Base-by-base conservation (phyloP, 768 basidiomycete genomes). In the Boletus vinaceobasis region DNA sequence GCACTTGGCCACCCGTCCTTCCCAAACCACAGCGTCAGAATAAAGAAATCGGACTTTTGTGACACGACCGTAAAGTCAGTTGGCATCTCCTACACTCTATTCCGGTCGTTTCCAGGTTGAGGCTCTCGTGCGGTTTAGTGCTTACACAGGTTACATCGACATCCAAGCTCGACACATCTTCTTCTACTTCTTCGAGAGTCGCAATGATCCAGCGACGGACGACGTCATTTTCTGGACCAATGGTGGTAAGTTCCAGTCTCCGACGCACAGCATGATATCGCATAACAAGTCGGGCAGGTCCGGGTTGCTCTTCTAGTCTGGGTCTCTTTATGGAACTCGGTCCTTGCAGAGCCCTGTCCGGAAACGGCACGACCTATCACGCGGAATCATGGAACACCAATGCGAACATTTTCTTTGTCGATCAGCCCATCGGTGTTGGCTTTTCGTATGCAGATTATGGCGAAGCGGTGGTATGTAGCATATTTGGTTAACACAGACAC, bases 121-220 rank as follows among this genome's bases (percentile, higher is more conserved):
- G 4, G 52, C 23, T 55, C 27, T 56, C 7, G 4, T 43, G 53
- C 40, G 9, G 27, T 36, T 29, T 32, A 85, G 82, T 19, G 71
- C 77, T 1, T 87, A 83, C 64, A 85, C 84, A 0, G 86, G 86
- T 10, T 87, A 87, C 59, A 84, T 87, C 50, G 85, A 87, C 55
- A 75, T 85, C 43, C 74, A 82, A 63, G 82, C 83, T 21, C 79
- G 83, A 51, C 85, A 85, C 58, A 50, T 86, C 38, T 85, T 85
- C 69, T 88, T 88, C 73, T 87, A 87, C 69, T 88, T 88, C 71
- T 89, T 88, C 67, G 85, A 88, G 70, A 84, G 82, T 57, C 72
- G 88, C 56, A 75, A 75, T 45, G 71, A 81, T 59, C 84, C 84
- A 29, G 77, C 73, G 15, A 76, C 72, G 60, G 82, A 83, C 76